Evolutionary conservation across 345 rosid genomes (phyloP).

Genomic region (Hibiscus trionum): DNA sequence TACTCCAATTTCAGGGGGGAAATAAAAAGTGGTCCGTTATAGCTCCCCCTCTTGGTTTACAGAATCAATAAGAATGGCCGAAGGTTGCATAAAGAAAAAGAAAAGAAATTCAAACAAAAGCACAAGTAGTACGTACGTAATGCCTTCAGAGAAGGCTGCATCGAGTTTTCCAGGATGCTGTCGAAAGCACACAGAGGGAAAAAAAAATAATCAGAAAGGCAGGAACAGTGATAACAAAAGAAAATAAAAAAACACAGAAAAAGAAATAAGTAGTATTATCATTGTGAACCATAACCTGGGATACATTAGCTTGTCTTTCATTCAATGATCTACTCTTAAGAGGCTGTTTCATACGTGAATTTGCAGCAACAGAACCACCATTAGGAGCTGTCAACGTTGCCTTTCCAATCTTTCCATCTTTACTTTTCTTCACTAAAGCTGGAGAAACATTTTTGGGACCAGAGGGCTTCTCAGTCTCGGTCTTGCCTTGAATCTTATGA

Average conservation of each 20-base stretch:
- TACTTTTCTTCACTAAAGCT: constrained; percentile 34
- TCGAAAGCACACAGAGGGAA: constrained; percentile 18
- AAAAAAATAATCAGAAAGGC: constrained; percentile 24
- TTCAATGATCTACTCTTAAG: constrained; percentile 45
- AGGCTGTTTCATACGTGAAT: constrained; percentile 37
- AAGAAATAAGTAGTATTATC: neutral
- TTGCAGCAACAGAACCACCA: constrained; percentile 37
- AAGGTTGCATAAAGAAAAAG: neutral
- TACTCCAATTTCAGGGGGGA: neutral
- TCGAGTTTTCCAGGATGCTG: constrained; percentile 59
- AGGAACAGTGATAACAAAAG: neutral
- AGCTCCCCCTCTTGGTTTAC: neutral
- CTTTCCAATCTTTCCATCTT: constrained; percentile 33
- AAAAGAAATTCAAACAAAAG: neutral
- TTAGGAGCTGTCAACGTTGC: constrained; percentile 32
- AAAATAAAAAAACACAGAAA: neutral
- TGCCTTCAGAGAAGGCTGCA: constrained; percentile 35
- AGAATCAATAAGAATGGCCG: neutral
- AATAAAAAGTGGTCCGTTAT: neutral
- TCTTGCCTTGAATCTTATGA: constrained; percentile 38
- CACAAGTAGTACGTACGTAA: constrained; percentile 41
- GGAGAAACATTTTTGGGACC: constrained; percentile 35
- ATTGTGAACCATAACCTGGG: neutral
- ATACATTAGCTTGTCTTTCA: constrained; percentile 36
- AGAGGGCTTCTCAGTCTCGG: constrained; percentile 40